Evolutionary conservation across 2,329 filamentous ascomycete species (phyloP), one percentile per base, ranked within the genome.

Genomic region (Sporothrix variecibatus): DNA sequence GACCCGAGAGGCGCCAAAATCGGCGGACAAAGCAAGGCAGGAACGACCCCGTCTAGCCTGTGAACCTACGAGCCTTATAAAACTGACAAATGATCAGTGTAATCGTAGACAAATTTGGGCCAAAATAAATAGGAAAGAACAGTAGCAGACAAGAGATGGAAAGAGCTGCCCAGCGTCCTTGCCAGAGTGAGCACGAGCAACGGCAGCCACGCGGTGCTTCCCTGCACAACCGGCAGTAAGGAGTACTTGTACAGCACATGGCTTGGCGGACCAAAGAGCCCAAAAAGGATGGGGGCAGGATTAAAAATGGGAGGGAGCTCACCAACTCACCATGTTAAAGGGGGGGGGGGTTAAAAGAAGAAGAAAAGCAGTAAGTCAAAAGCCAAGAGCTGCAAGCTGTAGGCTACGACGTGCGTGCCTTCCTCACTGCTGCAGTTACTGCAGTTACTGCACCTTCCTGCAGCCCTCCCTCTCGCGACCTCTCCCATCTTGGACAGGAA

Each of bases 381-480:
- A 34, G 65, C 65, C 65, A 68, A 68, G 65, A 68, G 26, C 43
- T 68, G 62, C 62, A 40, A 64, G 58, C 58, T 64, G 58, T 38
- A 46, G 38, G 9, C 38, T 67, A 20, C 62, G 62, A 67, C 62
- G 5, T 64, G 58, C 58, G 58, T 64, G 58, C 58, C 58, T 64
- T 67, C 62, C 62, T 67, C n/a, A 8, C 62, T 17, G 43, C 43
- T 49, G 43, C 43, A 49, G 43, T 20, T 23, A 5, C 20, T 23
- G n/a, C n/a, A 51, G 34, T 8, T 34, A 7, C n/a, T 68, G 65
- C 65, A 68, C 40, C 65, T 68, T 51, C 43, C 65, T 51, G 43
- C 65, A 68, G 46, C 43, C 26, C 65, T 67, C 23, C 23, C 38
- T 46, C 23, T 28, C 23, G 38, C 62, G 15, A 28, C 62, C n/a